Conservation (phyloP, 345 rosid genomes). For the Citrus unshiu region DNA sequence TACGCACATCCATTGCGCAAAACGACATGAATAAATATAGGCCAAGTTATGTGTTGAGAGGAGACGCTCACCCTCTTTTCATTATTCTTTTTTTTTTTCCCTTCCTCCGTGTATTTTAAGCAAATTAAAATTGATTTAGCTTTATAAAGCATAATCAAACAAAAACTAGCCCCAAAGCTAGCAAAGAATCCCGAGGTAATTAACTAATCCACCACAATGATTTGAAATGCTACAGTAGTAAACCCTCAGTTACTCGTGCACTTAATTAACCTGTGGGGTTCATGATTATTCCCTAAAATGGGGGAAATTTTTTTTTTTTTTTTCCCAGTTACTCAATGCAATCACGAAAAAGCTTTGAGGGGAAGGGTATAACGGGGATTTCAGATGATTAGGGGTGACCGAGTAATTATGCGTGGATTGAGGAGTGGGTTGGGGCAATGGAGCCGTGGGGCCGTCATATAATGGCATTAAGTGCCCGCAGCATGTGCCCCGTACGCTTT, state of each 20-base stretch:
- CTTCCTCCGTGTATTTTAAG: background rate
- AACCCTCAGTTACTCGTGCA: background rate
- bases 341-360: background rate
- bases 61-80: background rate
- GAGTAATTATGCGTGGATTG: conserved; percentile 43
- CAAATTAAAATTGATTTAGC: background rate
- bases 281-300: background rate
- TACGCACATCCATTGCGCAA: background rate
- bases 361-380: background rate
- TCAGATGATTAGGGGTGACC: background rate
- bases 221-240: background rate
- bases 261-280: background rate
- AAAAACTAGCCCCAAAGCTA: background rate
- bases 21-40: background rate
- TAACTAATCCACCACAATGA: background rate
- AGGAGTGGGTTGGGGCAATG: conserved; percentile 24
- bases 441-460: conserved; percentile 22
- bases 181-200: conserved; percentile 7
- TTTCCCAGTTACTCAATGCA: background rate
- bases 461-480: conserved; percentile 14
- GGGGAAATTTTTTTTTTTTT: background rate
- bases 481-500: conserved; percentile 19
- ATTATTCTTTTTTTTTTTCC: background rate
- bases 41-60: no score
- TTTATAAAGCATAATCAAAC: background rate